A percentile compares a stretch with the other conserved stretches of the same genome.
Conservation (phyloP, 805 yeast species). For the Zygoascus biomembranicola region DNA sequence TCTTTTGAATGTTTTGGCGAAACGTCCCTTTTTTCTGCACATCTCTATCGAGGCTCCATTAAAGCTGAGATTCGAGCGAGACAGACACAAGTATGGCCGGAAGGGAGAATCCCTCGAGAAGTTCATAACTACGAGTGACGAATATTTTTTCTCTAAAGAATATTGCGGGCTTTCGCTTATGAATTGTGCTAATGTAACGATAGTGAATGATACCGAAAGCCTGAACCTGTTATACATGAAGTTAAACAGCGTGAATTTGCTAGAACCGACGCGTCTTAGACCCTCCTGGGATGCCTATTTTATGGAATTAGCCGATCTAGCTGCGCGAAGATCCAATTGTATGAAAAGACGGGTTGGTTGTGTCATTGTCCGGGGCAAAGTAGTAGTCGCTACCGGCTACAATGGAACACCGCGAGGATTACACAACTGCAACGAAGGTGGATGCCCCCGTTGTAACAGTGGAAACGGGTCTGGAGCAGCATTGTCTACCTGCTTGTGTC, state of each 20-base stretch:
- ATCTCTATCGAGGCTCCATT: slow-evolving; percentile 67
- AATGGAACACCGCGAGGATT: slow-evolving; percentile 94
- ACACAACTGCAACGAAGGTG: slow-evolving; percentile 89
- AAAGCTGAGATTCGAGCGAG: slow-evolving; percentile 11
- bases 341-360: slow-evolving; percentile 98
- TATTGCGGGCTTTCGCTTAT: slow-evolving; percentile 32
- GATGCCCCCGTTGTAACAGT: slow-evolving; percentile 81
- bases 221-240: slow-evolving; percentile 31
- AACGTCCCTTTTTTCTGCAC: slow-evolving; percentile 80
- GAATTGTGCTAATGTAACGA: slow-evolving; percentile 44
- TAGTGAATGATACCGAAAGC: slow-evolving; percentile 43
- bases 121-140: slow-evolving; percentile 32
- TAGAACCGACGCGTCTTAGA: slow-evolving; percentile 54
- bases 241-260: slow-evolving; percentile 36
- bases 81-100: neutral
- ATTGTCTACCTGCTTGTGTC: slow-evolving; percentile 77
- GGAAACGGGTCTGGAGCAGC: slow-evolving; percentile 55
- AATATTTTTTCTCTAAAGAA: slow-evolving; percentile 23
- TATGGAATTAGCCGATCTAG: slow-evolving; percentile 87
- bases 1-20: slow-evolving; percentile 40
- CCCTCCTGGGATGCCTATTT: slow-evolving; percentile 97
- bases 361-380: slow-evolving; percentile 74
- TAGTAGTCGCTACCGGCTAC: slow-evolving; percentile 94
- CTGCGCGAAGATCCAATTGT: slow-evolving; percentile 88
- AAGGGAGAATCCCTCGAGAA: slow-evolving; percentile 22